Percentiles rank a stretch among this genome's conserved stretches.
Conservation (phyloP, 441 rosid genomes). For the Erodium chrysanthum region DNA sequence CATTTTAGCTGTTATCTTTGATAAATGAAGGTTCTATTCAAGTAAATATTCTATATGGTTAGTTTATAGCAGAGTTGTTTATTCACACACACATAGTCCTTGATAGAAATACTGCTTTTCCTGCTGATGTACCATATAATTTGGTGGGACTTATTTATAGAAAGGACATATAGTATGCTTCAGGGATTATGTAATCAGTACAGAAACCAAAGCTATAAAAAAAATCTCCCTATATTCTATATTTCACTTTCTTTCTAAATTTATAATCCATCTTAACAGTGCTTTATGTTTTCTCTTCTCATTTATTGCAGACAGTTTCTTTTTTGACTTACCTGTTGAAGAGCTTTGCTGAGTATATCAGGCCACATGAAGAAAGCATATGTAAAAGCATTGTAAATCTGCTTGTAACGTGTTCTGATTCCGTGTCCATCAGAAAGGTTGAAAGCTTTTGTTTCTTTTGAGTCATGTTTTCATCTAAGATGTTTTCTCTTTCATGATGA, state of each 20-base stretch:
- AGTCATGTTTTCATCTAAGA: constrained; percentile 12
- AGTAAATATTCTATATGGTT: background rate
- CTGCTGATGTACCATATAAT: background rate
- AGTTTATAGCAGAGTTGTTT: background rate
- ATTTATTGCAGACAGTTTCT: constrained; percentile 77
- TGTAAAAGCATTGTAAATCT: constrained; percentile 94
- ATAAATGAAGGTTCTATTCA: constrained; percentile 4
- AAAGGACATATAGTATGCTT: background rate
- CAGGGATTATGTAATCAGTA: background rate
- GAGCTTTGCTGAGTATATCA: constrained; percentile 86
- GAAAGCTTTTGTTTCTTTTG: constrained; percentile 14
- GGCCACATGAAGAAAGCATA: constrained; percentile 92
- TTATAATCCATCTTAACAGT: background rate
- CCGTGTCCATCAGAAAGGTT: constrained; percentile 91
- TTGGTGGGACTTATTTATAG: background rate
- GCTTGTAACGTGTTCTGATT: constrained; percentile 94
- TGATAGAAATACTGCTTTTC: background rate
- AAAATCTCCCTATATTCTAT: background rate
- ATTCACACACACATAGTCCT: background rate
- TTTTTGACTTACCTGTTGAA: constrained; percentile 93
- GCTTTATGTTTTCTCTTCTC: constrained; percentile 19
- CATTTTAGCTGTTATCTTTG: background rate
- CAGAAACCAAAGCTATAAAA: background rate
- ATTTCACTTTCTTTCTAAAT: background rate
- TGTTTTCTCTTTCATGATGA: constrained; percentile 14